Evolutionary conservation across 2,329 filamentous ascomycete species (phyloP), one percentile per base, ranked within the genome.

Genomic region (Calonectria honghensis): DNA sequence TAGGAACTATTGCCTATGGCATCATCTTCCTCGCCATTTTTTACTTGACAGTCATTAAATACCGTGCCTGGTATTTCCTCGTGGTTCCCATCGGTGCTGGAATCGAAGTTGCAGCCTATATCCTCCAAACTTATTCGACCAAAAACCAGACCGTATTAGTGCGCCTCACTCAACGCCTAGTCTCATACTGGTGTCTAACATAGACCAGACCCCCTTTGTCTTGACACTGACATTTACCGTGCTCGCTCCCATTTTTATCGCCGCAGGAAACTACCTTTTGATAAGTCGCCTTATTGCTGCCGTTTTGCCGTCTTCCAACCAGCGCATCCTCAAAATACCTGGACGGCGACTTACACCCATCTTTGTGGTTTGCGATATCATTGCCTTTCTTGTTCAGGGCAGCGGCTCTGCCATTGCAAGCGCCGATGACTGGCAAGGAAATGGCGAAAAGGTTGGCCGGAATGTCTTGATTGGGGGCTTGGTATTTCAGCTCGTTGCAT

Each of bases 241-340:
- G 16, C 82, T 90, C 51, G 87, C 88, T 0, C 89, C 89, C 0
- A 83, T 89, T 52, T 85, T 90, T 67, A 80, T 89, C 64, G 87
- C 87, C 20, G 89, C 88, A 0, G 88, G 87, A 2, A 87, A 89
- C 70, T 90, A 90, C 79, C 84, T 90, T 68, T 85, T 90, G 59
- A 86, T 90, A 67, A 87, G 86, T n/a, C 85, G 86, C 16, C 80
- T 90, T 7, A 86, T 89, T 69, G 79, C 84, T 14, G 79, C 81
- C 14, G 84, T 85, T 13, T 83, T 88, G 1, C 84, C 84, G 1
- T 71, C 76, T 0, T 74, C 79, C 0, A 79, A 79, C 2, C 85
- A 86, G 31, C 81, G 76, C 7, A 83, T 86, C 35, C 83, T 86
- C 54, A 82, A 81, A 6, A 82, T 88, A 29, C 81, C 80, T 2